These are phyloP conservation scores for Cyberlindnera mississippiensis DNA, from an alignment of 805 yeast genomes.

Conservation along the genomic window DNA sequence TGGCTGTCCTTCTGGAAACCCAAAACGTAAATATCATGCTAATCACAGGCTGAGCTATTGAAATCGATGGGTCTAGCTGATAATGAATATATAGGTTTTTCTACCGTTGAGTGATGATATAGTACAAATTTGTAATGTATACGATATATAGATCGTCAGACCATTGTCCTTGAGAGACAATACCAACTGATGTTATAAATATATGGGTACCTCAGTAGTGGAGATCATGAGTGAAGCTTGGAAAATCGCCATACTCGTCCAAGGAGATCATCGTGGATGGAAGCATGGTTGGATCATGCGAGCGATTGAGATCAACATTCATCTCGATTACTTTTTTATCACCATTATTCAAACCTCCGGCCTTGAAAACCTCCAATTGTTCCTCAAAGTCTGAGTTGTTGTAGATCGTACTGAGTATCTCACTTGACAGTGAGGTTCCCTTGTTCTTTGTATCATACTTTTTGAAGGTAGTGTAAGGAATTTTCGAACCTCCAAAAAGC, in stretches of 20 bases:
- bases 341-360: background rate
- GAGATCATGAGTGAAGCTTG: conserved; percentile 4
- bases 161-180: too few species aligned
- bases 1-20: too few species aligned
- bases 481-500: conserved; percentile 4
- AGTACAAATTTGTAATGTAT: too few species aligned
- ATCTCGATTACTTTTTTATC: background rate
- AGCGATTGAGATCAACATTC: too few species aligned
- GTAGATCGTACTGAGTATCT: background rate
- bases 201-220: background rate
- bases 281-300: background rate
- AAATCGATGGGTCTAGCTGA: too few species aligned
- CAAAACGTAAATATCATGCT: too few species aligned
- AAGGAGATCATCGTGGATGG: conserved; percentile 2
- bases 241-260: conserved; percentile 8
- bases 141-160: background rate
- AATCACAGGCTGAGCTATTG: too few species aligned
- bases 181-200: background rate
- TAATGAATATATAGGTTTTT: too few species aligned
- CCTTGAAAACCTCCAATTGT: conserved; percentile 4
- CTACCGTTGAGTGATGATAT: too few species aligned
- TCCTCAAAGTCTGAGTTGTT: conserved; percentile 1
- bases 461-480: conserved; percentile 5
- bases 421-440: background rate
- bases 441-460: background rate